Evolutionary conservation across 176 grass and related monocot genomes (phyloP), one percentile per base, ranked within the genome.

Genomic region (Paspalum vaginatum): DNA sequence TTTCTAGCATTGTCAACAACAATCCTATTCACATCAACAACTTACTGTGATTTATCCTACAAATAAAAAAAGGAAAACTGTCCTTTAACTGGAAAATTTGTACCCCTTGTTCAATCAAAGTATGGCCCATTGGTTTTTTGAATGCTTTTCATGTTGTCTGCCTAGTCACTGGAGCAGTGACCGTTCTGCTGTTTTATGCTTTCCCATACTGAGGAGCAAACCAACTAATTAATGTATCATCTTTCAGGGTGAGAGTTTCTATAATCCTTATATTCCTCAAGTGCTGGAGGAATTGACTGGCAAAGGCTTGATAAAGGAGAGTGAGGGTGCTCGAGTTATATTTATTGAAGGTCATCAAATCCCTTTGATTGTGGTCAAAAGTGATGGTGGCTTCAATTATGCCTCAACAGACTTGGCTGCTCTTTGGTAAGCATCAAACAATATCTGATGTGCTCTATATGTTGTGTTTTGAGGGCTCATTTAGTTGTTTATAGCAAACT

Each of bases 301-400:
- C 39, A 87, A 95, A 79, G 90, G 83, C 14, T 79, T 98, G 65
- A 87, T 98, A 53, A 80, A 87, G 80, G 96, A 98, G 87, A 91
- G 86, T 70, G 75, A 95, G 6, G 96, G 96, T 71, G 92, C 92
- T 72, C 84, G 43, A 38, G 92, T 98, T 55, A 89, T 96, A 76
- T 90, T 88, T 64, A 68, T 99, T 38, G 67, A 91, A 86, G 96
- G 88, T 18, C 85, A 93, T 69, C 77, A 87, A 73, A 99, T 95
- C 77, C 96, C 92, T 76, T 88, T 99, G 80, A 99, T 99, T 76
- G 93, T 95, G 71, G 90, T 98, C 20, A 98, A 98, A 75, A 91
- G 66, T 65, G 96, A 98, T 74, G 92, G 92, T 25, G 96, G 96
- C 75, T 98, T 81, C 81, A 98, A 98, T 81, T 98, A 98, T 61